Evolutionary conservation across 352 stramenopile genomes (phyloP), one percentile per base, ranked within the genome.

Genomic region (Pythium aphanidermatum): DNA sequence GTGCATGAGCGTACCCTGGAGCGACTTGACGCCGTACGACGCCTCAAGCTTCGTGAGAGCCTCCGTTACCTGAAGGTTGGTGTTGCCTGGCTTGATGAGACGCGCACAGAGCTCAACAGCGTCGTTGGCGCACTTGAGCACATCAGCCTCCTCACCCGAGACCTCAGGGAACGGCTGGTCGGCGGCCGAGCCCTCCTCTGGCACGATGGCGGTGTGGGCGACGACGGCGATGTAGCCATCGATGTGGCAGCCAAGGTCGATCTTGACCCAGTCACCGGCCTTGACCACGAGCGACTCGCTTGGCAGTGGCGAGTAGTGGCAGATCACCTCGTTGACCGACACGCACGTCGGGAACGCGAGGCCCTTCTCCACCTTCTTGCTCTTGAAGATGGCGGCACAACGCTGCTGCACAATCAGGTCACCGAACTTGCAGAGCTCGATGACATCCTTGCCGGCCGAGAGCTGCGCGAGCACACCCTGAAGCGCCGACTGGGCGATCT

Each of bases 281-380:
- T 90, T 70, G 21, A 94, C 54, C 26, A 31, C 55, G 31, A 84
- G 37, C 20, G 81, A 96, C 44, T 97, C 87, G 38, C 61, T 88
- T n/a, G 74, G 48, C 27, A 99, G 77, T 2, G 97, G 97, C 39
- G 93, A 98, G 72, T 90, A 96, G 77, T 99, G 98, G 76, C 96
- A 99, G 34, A 99, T 86, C 44, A 97, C 76, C 63, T 99, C 96
- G 73, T 99, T 99, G 16, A 99, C 91, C 46, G 92, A 98, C 23
- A 99, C 78, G 58, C 90, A 99, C 36, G 98, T 98, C 8, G 97
- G 97, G 74, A 99, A 99, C 10, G 97, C 96, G 48, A 99, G 83
- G 37, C 97, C 97, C 69, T 98, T 98, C 64, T 99, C 92, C 5
- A 99, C 77, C 51, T 95, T 86, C 70, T 96, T 97, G 67, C 82